Evolutionary conservation across 148 eudicot species (phyloP).

Genomic region (Amaranthus cruentus): DNA sequence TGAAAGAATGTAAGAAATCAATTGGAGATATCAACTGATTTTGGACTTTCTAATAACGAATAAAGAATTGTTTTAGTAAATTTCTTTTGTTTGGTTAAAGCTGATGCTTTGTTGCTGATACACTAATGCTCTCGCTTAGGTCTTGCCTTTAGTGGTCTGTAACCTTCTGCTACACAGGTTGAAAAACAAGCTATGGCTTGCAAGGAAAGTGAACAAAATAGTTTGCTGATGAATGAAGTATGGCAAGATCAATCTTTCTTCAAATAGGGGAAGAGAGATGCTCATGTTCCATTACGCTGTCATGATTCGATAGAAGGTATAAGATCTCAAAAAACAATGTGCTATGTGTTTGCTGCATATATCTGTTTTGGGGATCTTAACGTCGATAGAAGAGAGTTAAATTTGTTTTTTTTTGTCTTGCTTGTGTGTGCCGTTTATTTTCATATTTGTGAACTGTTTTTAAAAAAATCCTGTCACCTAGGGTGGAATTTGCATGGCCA

Average conservation of each 20-base stretch:
- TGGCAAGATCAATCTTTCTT: slow-evolving; percentile 87
- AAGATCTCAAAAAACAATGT: neutral
- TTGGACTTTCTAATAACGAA: too few species aligned
- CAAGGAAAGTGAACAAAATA: slow-evolving; percentile 38
- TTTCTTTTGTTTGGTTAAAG: neutral
- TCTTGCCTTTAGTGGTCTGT: neutral
- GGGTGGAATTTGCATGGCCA: too few species aligned
- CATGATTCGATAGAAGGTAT: slow-evolving; percentile 86
- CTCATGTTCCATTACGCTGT: slow-evolving; percentile 82
- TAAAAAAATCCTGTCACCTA: too few species aligned
- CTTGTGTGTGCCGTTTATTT: too few species aligned
- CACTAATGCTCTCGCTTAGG: neutral
- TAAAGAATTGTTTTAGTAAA: too few species aligned
- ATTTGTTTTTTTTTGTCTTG: too few species aligned
- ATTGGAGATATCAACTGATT: too few species aligned
- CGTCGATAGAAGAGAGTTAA: too few species aligned
- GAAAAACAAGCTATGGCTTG: slow-evolving; percentile 45
- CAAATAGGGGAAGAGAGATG: slow-evolving; percentile 95
- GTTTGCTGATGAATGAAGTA: slow-evolving; percentile 43
- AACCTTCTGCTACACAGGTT: slow-evolving; percentile 13
- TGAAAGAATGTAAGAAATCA: too few species aligned
- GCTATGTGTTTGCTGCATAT: slow-evolving; percentile 6
- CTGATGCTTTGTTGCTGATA: neutral
- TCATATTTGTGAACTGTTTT: too few species aligned
- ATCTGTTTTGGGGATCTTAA: neutral